These are phyloP conservation scores for Diaporthe citriasiana DNA, from an alignment of 2,329 filamentous ascomycete genomes.

Conservation along the genomic window DNA sequence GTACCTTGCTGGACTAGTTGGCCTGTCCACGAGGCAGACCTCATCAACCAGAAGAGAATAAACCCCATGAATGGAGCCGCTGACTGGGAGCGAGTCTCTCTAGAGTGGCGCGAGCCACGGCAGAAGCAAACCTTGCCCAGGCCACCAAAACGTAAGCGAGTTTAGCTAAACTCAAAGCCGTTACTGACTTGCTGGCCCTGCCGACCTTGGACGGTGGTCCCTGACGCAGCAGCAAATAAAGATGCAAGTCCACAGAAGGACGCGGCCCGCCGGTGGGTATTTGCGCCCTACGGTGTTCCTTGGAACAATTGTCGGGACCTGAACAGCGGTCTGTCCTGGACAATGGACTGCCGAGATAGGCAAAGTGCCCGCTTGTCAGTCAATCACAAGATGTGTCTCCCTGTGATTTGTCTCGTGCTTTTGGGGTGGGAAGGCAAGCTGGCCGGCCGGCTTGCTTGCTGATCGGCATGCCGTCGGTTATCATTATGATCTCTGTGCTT, in stretches of 20 bases:
- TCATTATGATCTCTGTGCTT: conserved; percentile 23
- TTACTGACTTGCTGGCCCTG: conserved; percentile 5
- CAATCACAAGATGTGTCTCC: not conserved
- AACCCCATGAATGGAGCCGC: not conserved
- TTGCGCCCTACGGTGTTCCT: conserved; percentile 9
- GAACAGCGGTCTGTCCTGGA: conserved; percentile 24
- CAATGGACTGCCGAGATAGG: conserved; percentile 7
- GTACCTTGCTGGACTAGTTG: not conserved
- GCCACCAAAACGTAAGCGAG: not conserved
- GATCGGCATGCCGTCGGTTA: conserved; percentile 14
- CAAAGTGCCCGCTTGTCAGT: conserved; percentile 22
- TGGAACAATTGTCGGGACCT: conserved; percentile 15
- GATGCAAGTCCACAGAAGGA: conserved; percentile 7
- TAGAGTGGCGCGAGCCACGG: conserved; percentile 7
- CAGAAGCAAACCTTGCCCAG: conserved; percentile 24
- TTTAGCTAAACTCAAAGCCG: conserved; percentile 6
- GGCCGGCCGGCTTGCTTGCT: not conserved
- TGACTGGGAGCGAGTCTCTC: not conserved
- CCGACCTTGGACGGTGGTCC: not conserved
- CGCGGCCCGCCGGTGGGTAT: conserved; percentile 23
- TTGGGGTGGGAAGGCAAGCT: not conserved
- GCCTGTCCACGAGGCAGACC: conserved; percentile 11
- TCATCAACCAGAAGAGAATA: not conserved
- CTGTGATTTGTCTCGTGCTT: conserved; percentile 14
- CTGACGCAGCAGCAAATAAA: conserved; percentile 1